phyloP scores from a whole-genome alignment of 495 filamentous ascomycete genomes.

The Penicillium salamii region DNA sequence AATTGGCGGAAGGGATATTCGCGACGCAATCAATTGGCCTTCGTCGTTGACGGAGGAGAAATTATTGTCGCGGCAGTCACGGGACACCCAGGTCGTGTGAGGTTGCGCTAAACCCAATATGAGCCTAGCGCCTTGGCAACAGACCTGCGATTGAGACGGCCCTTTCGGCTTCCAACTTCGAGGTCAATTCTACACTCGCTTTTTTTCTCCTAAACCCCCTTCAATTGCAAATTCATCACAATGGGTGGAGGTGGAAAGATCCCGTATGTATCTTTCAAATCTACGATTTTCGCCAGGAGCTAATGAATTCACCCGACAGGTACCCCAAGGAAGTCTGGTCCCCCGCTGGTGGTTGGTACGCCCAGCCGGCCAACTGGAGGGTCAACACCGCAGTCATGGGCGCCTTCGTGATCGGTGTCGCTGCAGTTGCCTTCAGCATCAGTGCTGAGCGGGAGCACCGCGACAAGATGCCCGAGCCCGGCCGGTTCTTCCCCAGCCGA shows the following conservation, averaged over 20 bases:
- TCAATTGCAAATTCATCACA: slow-evolving; percentile 32
- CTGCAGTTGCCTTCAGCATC: slow-evolving; percentile 69
- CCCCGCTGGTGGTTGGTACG: slow-evolving; percentile 95
- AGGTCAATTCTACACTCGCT: slow-evolving; percentile 24
- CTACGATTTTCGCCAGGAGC: slow-evolving; percentile 7
- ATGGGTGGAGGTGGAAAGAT: slow-evolving; percentile 75
- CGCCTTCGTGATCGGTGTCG: slow-evolving; percentile 68
- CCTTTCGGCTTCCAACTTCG: slow-evolving; percentile 33
- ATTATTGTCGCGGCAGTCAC: slow-evolving; percentile 45
- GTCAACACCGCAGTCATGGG: slow-evolving; percentile 84
- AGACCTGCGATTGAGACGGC: slow-evolving; percentile 32
- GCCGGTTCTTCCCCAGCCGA: slow-evolving; percentile 91
- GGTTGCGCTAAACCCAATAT: slow-evolving; percentile 28
- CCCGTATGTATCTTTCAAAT: slow-evolving; percentile 59
- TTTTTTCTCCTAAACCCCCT: slow-evolving; percentile 20
- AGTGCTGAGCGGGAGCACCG: slow-evolving; percentile 82
- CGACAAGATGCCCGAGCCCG: slow-evolving; percentile 79
- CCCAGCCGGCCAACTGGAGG: slow-evolving; percentile 92
- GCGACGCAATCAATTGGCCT: slow-evolving; percentile 13
- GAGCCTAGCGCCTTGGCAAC: slow-evolving; percentile 30
- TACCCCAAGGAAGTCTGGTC: slow-evolving; percentile 99
- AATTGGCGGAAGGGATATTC: slow-evolving; percentile 14
- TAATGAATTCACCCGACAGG: slow-evolving; percentile 46
- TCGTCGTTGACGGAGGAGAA: slow-evolving; percentile 40
- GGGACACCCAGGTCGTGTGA: slow-evolving; percentile 39